Evolutionary conservation across 2,329 filamentous ascomycete genomes (phyloP), one percentile per base, ranked within the genome.

Genomic region (Sporothrix pallida): DNA sequence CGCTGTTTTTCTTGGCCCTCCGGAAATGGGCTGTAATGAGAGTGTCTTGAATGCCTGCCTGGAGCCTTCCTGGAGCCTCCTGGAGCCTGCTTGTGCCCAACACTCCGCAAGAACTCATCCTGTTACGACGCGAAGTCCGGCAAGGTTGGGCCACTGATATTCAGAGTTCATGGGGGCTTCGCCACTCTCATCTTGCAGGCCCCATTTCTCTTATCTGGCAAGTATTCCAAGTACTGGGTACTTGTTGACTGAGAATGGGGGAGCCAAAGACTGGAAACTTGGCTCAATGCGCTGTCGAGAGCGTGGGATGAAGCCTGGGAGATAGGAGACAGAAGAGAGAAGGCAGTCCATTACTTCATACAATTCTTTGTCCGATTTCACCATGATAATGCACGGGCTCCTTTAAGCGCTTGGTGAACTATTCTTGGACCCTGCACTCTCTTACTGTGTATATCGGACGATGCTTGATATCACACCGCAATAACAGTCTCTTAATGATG

Each of bases 11-110:
- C 10, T 48, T 12, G 42, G 8, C 20, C 20, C 9, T 15, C 23
- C 7, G n/a, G 42, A 23, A 48, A 52, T 52, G 63, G 63, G 63
- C 46, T 37, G 44, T 50, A 50, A 68, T 68, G 63, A 68, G 20
- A 8, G 63, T 37, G 31, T 37, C 31, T 37, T 37, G 31, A 37
- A 37, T 37, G 31, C 31, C 31, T 37, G 31, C 31, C 31, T 37
- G 31, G 4, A 7, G 31, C 31, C 3, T 37, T 26, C 23, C 23
- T 26, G 23, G 23, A 26, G 23, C 23, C 23, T 26, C 31, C 31
- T 37, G 31, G 4, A 7, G 31, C 31, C 31, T 37, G 31, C 31
- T 37, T 37, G 2, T 63, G 17, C 37, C 60, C 31, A 20, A 12
- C 60, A 3, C n/a, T 10, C 60, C 42, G 60, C n/a, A 20, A 63